Percentiles rank a stretch among this genome's conserved stretches.
phyloP scores from a whole-genome alignment of 1,284 basidiomycete species.

The Rhodotorula sp. region DNA sequence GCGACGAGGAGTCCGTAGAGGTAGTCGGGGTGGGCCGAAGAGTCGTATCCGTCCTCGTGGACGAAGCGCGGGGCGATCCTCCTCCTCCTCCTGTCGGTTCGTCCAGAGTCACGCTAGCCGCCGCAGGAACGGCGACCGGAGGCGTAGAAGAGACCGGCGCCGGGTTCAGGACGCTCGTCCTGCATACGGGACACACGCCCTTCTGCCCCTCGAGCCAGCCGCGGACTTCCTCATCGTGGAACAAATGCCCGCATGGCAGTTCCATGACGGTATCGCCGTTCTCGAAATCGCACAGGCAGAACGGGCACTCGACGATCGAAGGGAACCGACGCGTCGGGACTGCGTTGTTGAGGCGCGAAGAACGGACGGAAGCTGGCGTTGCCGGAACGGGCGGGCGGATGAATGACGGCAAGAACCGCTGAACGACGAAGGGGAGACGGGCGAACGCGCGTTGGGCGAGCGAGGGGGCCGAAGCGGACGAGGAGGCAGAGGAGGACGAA shows the following conservation, averaged over 20 bases:
- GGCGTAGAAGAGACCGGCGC: not conserved
- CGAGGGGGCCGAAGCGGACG: not conserved
- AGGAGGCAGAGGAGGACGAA: too few species aligned
- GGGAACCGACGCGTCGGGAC: conserved; percentile 18
- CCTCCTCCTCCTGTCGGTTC: not conserved
- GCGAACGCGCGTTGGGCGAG: conserved; percentile 7
- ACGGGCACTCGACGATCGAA: conserved; percentile 66
- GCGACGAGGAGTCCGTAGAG: not conserved
- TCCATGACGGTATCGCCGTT: conserved; percentile 82
- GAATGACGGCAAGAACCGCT: not conserved
- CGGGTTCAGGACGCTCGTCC: conserved; percentile 10
- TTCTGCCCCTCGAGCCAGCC: conserved; percentile 84
- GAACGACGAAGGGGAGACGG: conserved; percentile 5
- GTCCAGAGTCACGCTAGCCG: not conserved
- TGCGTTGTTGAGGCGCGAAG: conserved; percentile 1
- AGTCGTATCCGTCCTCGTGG: not conserved
- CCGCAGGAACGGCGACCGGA: not conserved
- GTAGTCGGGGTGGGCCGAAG: not conserved
- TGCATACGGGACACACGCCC: conserved; percentile 53
- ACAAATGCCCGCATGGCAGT: conserved; percentile 84
- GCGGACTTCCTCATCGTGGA: conserved; percentile 80
- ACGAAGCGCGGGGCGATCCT: not conserved
- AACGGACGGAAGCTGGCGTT: not conserved
- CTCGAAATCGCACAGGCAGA: conserved; percentile 79
- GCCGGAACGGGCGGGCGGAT: not conserved